A percentile compares a stretch with the other conserved stretches of the same genome.
Conservation (phyloP, 768 basidiomycete species). For the Boletus pseudo-olivaceus region DNA sequence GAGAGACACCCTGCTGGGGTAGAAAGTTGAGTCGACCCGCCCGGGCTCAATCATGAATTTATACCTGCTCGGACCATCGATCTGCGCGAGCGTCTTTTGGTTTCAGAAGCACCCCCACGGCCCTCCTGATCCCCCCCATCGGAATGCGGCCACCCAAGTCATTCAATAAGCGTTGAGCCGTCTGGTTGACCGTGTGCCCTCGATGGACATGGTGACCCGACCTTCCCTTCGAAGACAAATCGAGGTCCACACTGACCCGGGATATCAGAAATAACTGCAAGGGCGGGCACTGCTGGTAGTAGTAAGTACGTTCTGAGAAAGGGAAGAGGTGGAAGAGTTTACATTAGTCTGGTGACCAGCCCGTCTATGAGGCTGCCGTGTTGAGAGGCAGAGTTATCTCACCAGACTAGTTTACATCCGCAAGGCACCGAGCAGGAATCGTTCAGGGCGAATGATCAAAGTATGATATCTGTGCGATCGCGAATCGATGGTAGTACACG, state of each 20-base stretch:
- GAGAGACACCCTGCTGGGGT: too few species aligned
- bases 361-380: too few species aligned
- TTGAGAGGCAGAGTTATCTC: too few species aligned
- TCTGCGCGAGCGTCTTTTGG: neutral
- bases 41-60: neutral
- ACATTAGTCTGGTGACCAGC: neutral
- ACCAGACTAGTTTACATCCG: too few species aligned
- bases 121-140: neutral
- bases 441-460: too few species aligned
- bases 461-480: too few species aligned
- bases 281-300: neutral
- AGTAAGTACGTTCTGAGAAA: neutral
- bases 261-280: neutral
- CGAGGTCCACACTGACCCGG: too few species aligned
- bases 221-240: neutral
- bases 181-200: neutral
- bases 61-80: neutral
- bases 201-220: neutral
- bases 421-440: too few species aligned
- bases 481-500: too few species aligned
- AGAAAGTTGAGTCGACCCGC: too few species aligned
- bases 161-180: neutral
- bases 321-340: neutral
- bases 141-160: neutral
- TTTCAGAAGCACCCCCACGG: neutral